Base-by-base conservation (phyloP, 192 early-diverging fungal species). In the Mortierella hygrophila region DNA sequence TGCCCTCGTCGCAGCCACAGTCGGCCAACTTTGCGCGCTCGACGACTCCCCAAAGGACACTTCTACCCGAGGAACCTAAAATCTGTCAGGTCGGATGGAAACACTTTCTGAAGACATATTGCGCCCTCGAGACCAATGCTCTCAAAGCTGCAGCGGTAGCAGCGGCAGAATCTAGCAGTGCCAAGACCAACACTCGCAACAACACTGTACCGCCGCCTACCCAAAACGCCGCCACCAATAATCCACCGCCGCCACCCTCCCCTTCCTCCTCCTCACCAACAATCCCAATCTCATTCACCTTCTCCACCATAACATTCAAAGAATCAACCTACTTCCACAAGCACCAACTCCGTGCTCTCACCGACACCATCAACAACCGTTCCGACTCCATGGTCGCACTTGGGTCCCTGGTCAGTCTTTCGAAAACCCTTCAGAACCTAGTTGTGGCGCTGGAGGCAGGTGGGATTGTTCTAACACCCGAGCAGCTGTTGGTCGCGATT, bases 401-500 rank as follows among this genome's bases (percentile, higher is more conserved):
- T 13, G 77, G 71, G 29, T 68, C 77, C n/a, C 47, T 84, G 3
- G 23, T 76, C 20, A 65, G 82, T 18, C 32, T 84, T 4, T 76
- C 42, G 74, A 79, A 76, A 57, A 84, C 82, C 6, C 69, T 84
- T 13, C 82, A 84, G 74, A 79, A 84, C 69, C 68, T 79, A 0
- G 74, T 84, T 0, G 77, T 84, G 0, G 68, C 41, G 4, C 41
- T 84, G 0, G 82, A 79, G 37, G 35, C 57, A 0, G 77, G 82
- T 8, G 77, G 46, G 1, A 74, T 44, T 5, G 77, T 84, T 37
- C 18, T 84, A 55, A 84, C 82, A 0, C 77, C 77, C 15, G 73
- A 79, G 0, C 77, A 72, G 3, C 54, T 79, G 20, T 26, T 76
- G 35, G 41, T 60, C 0, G 42, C 40, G 6, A 68, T 79, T 26